Conservation (phyloP, 352 stramenopile species). For the Phytophthora kernoviae region DNA sequence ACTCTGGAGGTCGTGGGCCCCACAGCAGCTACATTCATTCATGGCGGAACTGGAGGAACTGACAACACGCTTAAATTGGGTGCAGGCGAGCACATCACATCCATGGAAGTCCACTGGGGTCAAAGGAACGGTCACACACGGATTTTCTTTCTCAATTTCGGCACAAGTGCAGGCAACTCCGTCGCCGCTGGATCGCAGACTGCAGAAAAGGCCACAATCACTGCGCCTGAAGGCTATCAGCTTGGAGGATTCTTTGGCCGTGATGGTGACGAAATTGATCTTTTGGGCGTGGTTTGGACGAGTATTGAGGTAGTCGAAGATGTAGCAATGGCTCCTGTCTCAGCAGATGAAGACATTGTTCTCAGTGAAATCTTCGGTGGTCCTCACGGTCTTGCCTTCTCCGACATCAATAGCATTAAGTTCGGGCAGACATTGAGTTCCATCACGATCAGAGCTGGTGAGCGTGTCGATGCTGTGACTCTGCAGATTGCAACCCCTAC, state of each 20-base stretch:
- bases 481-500: slow-evolving; percentile 27
- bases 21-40: slow-evolving; percentile 17
- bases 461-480: slow-evolving; percentile 44
- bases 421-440: slow-evolving; percentile 29
- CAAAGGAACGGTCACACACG: slow-evolving; percentile 34
- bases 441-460: slow-evolving; percentile 34
- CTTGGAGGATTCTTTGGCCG: slow-evolving; percentile 53
- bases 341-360: slow-evolving; percentile 20
- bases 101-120: slow-evolving; percentile 28
- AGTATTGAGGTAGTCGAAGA: slow-evolving; percentile 23
- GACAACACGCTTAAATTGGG: slow-evolving; percentile 35
- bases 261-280: slow-evolving; percentile 37
- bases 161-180: slow-evolving; percentile 34
- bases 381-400: slow-evolving; percentile 44
- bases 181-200: slow-evolving; percentile 31
- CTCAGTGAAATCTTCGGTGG: slow-evolving; percentile 40
- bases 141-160: slow-evolving; percentile 43
- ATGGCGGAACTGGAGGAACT: slow-evolving; percentile 39
- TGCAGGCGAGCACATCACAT: slow-evolving; percentile 12
- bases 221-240: slow-evolving; percentile 41
- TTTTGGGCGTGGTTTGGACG: slow-evolving; percentile 46
- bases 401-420: slow-evolving; percentile 27
- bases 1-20: slow-evolving; percentile 28
- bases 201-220: slow-evolving; percentile 33
- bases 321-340: neutral